phyloP scores from a whole-genome alignment of 2,329 filamentous ascomycete genomes.

The Lecanicillium sp. region DNA sequence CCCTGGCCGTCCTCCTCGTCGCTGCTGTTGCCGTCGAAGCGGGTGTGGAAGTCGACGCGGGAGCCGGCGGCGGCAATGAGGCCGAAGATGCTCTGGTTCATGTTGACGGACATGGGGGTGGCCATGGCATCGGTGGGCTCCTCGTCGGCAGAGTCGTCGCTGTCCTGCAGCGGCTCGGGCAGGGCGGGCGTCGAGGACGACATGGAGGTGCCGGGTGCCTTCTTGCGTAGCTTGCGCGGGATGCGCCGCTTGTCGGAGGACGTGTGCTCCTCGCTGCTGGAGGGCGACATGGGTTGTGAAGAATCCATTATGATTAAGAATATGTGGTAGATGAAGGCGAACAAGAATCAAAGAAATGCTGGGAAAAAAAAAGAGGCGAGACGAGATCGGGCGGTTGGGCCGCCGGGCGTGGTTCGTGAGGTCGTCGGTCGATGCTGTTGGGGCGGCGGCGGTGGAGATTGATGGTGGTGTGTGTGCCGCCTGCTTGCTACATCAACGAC shows the following conservation, averaged over 20 bases:
- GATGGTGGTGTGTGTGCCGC: slow-evolving; percentile 5
- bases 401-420: background rate
- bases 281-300: slow-evolving; percentile 13
- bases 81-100: slow-evolving; percentile 93
- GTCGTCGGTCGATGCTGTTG: too few species aligned
- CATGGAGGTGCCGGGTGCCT: slow-evolving; percentile 29
- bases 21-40: slow-evolving; percentile 73
- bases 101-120: slow-evolving; percentile 55
- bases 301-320: slow-evolving; percentile 9
- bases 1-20: slow-evolving; percentile 65
- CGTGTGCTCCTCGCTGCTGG: slow-evolving; percentile 28
- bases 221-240: slow-evolving; percentile 41
- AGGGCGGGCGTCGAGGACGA: slow-evolving; percentile 37
- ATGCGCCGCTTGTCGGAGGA: slow-evolving; percentile 33
- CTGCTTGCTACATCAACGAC: slow-evolving; percentile 7
- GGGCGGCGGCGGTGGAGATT: slow-evolving; percentile 3
- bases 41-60: slow-evolving; percentile 71
- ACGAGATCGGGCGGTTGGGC: background rate
- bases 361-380: background rate
- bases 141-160: slow-evolving; percentile 44
- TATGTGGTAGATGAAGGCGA: background rate
- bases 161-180: slow-evolving; percentile 47
- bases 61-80: slow-evolving; percentile 86
- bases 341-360: background rate
- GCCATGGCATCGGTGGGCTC: slow-evolving; percentile 35